These are phyloP conservation scores for Pelargonium nanum DNA, from an alignment of 345 rosid genomes.

Conservation along the genomic window DNA sequence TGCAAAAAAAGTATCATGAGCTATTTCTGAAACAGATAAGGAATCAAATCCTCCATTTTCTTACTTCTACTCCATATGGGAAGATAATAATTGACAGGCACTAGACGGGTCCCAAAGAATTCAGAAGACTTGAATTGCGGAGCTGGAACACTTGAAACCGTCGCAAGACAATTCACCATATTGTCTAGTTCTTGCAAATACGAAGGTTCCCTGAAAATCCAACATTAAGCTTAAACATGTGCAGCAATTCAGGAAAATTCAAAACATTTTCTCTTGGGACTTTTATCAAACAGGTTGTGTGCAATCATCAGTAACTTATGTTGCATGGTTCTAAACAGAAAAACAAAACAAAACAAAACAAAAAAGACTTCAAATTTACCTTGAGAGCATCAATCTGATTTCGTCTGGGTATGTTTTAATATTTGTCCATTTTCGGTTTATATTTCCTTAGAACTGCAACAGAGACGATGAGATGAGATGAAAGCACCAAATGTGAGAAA, in stretches of 20 bases:
- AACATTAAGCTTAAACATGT: neutral
- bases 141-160: slow-evolving; percentile 11
- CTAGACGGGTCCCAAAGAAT: slow-evolving; percentile 16
- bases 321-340: neutral
- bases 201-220: slow-evolving; percentile 4
- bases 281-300: slow-evolving; percentile 21
- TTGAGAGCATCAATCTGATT: neutral
- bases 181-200: neutral
- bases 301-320: slow-evolving; percentile 2
- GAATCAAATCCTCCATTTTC: slow-evolving; percentile 8
- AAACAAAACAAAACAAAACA: neutral
- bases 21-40: neutral
- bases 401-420: neutral
- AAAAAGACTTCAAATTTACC: neutral
- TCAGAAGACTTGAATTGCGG: slow-evolving; percentile 23
- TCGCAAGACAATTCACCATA: slow-evolving; percentile 9
- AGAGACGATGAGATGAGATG: no score
- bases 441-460: no score
- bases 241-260: neutral
- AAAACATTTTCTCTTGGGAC: slow-evolving; percentile 5
- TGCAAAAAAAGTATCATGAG: neutral
- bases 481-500: no score
- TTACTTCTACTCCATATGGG: slow-evolving; percentile 18
- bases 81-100: slow-evolving; percentile 10
- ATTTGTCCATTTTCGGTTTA: no score